phyloP scores from a whole-genome alignment of 1,284 basidiomycete genomes.

The Ustilago tritici region DNA sequence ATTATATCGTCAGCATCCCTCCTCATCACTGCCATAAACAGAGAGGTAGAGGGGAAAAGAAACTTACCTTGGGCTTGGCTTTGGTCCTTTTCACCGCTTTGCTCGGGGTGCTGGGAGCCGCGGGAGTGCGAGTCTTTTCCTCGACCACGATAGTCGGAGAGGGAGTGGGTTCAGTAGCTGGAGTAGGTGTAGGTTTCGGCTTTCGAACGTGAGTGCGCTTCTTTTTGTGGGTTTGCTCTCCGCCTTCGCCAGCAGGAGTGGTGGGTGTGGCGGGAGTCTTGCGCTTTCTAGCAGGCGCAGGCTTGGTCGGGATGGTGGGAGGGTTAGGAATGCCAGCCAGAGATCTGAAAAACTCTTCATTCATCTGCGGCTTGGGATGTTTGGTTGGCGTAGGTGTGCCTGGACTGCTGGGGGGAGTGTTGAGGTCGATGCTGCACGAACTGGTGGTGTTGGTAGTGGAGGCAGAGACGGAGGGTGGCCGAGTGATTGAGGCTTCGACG shows the following conservation, averaged over 20 bases:
- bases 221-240: constrained; percentile 10
- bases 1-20: not conserved
- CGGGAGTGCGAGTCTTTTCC: not conserved
- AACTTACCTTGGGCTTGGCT: constrained; percentile 8
- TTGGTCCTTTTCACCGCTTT: not conserved
- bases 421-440: not conserved
- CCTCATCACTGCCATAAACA: not conserved
- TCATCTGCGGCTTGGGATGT: not conserved
- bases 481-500: not conserved
- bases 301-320: constrained; percentile 11
- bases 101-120: not conserved
- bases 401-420: not conserved
- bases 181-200: not conserved
- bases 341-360: not conserved
- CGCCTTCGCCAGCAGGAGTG: not conserved
- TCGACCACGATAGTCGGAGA: not conserved
- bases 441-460: not conserved
- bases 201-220: constrained; percentile 13
- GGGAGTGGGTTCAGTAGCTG: not conserved
- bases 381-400: not conserved
- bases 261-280: constrained; percentile 2
- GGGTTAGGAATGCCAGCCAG: not conserved
- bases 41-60: not conserved
- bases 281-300: constrained; percentile 8
- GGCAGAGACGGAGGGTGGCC: not conserved